Conservation (phyloP, 2,329 filamentous ascomycete species). For the Paraconiothyrium brasiliense region DNA sequence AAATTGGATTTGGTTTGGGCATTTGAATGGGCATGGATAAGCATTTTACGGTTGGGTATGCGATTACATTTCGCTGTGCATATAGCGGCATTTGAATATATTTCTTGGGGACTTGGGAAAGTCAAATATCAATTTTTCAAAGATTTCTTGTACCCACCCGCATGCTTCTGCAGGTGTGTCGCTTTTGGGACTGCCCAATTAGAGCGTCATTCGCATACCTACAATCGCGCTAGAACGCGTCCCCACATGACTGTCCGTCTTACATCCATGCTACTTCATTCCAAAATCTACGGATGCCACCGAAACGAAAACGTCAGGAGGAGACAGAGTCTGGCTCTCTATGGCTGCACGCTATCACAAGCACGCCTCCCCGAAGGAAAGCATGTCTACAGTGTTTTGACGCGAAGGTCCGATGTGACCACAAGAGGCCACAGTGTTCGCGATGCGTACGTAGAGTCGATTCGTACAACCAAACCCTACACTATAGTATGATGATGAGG, state of each 20-base stretch:
- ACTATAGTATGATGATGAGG: no score
- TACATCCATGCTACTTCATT: background rate
- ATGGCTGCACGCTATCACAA: background rate
- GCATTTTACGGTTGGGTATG: background rate
- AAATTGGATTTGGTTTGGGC: background rate
- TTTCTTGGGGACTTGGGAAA: background rate
- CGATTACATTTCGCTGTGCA: background rate
- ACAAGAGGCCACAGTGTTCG: background rate
- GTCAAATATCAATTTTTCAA: background rate
- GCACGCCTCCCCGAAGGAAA: background rate
- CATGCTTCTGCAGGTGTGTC: background rate
- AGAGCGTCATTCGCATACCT: background rate
- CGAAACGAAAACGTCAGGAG: conserved; percentile 1
- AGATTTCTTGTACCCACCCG: background rate
- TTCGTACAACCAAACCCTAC: background rate
- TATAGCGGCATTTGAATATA: background rate
- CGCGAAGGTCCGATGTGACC: conserved; percentile 6
- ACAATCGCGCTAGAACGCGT: background rate
- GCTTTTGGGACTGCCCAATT: background rate
- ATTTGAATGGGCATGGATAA: background rate
- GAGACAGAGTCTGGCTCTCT: background rate
- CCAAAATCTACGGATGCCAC: background rate
- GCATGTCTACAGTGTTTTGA: conserved; percentile 4
- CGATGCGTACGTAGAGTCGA: background rate
- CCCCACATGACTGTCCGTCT: background rate